Conservation (phyloP, 768 basidiomycete genomes). For the Mycena amicta region DNA sequence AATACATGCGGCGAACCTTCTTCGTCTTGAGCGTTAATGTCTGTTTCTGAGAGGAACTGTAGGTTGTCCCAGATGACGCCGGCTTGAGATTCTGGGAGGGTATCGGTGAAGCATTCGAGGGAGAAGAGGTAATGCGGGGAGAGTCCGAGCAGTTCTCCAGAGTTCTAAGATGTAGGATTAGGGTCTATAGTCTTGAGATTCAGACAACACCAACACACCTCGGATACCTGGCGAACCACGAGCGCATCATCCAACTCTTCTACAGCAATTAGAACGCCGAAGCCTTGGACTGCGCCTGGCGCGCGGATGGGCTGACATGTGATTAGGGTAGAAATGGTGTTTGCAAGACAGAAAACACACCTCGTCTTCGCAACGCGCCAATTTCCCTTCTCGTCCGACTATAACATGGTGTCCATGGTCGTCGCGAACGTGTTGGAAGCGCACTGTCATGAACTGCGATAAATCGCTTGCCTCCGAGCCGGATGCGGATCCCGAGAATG, state of each 20-base stretch:
- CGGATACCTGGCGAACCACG: slow-evolving; percentile 76
- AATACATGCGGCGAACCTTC: slow-evolving; percentile 61
- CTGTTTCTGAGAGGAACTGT: slow-evolving; percentile 60
- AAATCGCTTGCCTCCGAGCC: slow-evolving; percentile 28
- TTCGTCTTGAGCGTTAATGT: slow-evolving; percentile 44
- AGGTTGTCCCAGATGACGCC: slow-evolving; percentile 74
- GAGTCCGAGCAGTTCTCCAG: slow-evolving; percentile 72
- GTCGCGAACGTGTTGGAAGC: slow-evolving; percentile 67
- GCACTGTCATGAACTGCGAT: slow-evolving; percentile 50
- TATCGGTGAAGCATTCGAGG: slow-evolving; percentile 72
- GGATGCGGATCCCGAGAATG: slow-evolving; percentile 16
- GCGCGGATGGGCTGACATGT: slow-evolving; percentile 68
- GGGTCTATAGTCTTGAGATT: background rate
- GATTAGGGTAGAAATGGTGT: background rate
- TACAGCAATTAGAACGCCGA: slow-evolving; percentile 76
- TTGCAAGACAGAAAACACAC: slow-evolving; percentile 32
- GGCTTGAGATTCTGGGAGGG: slow-evolving; percentile 65
- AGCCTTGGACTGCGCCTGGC: slow-evolving; percentile 81
- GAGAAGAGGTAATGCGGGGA: slow-evolving; percentile 72
- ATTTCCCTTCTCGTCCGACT: slow-evolving; percentile 65
- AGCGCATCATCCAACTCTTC: slow-evolving; percentile 61
- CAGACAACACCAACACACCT: slow-evolving; percentile 46
- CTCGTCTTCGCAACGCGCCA: slow-evolving; percentile 78
- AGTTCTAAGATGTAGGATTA: too few relatives aligned
- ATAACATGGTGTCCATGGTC: slow-evolving; percentile 72